phyloP scores from a whole-genome alignment of 2,329 filamentous ascomycete species.

The Phyllosticta paracitricarpa region DNA sequence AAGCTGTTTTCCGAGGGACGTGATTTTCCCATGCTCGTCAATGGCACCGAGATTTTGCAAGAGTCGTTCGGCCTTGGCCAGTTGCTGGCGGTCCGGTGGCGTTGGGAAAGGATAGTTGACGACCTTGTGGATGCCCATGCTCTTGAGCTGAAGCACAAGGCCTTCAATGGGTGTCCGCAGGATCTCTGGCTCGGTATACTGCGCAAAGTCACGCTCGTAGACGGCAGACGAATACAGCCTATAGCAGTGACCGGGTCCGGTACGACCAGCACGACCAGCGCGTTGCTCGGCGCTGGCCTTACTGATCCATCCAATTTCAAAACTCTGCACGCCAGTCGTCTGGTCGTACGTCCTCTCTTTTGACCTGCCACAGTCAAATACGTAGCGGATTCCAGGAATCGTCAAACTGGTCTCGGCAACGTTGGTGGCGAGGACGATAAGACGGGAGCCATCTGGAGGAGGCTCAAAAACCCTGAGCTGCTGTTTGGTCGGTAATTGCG shows the following conservation, averaged over 20 bases:
- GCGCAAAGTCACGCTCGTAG: constrained; percentile 77
- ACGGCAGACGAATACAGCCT: constrained; percentile 88
- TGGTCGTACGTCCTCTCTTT: constrained; percentile 88
- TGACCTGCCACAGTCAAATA: constrained; percentile 86
- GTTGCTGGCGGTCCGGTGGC: constrained; percentile 63
- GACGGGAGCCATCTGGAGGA: constrained; percentile 68
- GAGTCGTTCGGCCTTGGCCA: constrained; percentile 77
- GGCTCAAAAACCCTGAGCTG: constrained; percentile 85
- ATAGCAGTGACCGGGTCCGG: constrained; percentile 92
- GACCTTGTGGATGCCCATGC: constrained; percentile 83
- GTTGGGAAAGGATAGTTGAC: constrained; percentile 95
- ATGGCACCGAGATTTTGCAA: constrained; percentile 79
- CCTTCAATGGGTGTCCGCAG: constrained; percentile 83
- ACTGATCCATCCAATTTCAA: constrained; percentile 92
- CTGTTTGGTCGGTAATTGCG: constrained; percentile 78
- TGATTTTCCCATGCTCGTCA: constrained; percentile 57
- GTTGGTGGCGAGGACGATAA: constrained; percentile 89
- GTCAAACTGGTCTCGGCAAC: constrained; percentile 96
- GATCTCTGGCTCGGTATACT: constrained; percentile 83
- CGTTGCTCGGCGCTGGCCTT: constrained; percentile 92
- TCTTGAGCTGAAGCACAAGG: constrained; percentile 84
- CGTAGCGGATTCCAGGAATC: constrained; percentile 88
- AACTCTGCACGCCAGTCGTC: constrained; percentile 87
- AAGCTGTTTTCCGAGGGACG: constrained; percentile 68
- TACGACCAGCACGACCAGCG: constrained; percentile 87